Evolutionary conservation across 768 basidiomycete genomes (phyloP), one percentile per base, ranked within the genome.

Genomic region (Suillus luteus): DNA sequence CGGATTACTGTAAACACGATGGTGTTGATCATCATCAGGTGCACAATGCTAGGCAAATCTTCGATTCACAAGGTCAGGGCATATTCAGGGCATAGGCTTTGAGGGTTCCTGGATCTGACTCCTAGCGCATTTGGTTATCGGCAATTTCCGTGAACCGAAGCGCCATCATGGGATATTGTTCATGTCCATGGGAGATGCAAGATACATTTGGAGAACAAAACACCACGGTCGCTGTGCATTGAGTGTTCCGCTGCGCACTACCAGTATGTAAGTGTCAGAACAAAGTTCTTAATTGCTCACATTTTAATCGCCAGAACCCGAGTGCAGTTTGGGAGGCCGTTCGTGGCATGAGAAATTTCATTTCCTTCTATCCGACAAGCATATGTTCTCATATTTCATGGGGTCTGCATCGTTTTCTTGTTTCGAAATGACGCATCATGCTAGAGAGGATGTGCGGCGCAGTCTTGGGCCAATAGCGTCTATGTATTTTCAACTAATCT

Each of bases 281-380:
- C 60, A 61, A 57, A 57, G 37, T 62, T 55, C 33, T 40, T 58
- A 4, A 8, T 31, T 62, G 55, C 52, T 58, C 24, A 62, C 35
- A 31, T 62, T 41, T 38, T 24, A 58, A 59, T 35, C 57, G 38
- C 41, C 52, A 61, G 60, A 54, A 54, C 55, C 64, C 46, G 31
- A 64, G 60, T 17, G 59, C 61, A 51, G 60, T 52, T 48, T 37
- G 48, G 38, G 60, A 62, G 44, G 61, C 41, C 17, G 37, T 27
- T 38, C 24, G 40, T 67, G 66, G 61, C 70, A 69, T 70, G 72
- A 71, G 72, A 73, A 73, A 38, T 43, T 51, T 66, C 69, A 58
- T 12, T 41, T 57, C 22, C 15, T 41, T 27, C 57, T 58, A 24
- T 40, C 11, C 40, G 57, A 40, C 24, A 17, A 58, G 10, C 38